These are phyloP conservation scores for Saccharomycopsis fermentans DNA, from an alignment of 805 yeast species.

Conservation along the genomic window DNA sequence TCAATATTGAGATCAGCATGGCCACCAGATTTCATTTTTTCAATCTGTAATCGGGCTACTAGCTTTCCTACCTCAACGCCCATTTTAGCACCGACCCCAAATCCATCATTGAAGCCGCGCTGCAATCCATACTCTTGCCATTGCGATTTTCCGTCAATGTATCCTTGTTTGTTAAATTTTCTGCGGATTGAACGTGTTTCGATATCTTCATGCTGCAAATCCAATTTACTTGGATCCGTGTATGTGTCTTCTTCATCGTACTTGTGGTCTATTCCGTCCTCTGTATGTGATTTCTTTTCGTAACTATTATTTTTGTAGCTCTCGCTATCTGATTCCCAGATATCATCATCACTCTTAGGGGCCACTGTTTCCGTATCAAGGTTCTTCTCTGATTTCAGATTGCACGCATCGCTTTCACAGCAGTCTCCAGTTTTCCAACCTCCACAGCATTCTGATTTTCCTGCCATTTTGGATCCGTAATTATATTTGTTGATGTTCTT, in stretches of 20 bases:
- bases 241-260: slow-evolving; percentile 2
- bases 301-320: neutral
- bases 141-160: slow-evolving; percentile 17
- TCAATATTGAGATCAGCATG: neutral
- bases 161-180: slow-evolving; percentile 15
- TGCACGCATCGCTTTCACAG: neutral
- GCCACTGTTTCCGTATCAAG: neutral
- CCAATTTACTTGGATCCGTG: neutral
- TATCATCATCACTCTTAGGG: neutral
- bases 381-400: neutral
- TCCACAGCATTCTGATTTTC: neutral
- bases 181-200: slow-evolving; percentile 9
- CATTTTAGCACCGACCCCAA: slow-evolving; percentile 13
- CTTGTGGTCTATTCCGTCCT: neutral
- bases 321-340: neutral
- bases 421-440: neutral
- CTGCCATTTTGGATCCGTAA: neutral
- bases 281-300: neutral
- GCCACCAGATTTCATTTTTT: neutral
- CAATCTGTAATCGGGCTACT: slow-evolving; percentile 2
- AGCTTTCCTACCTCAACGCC: slow-evolving; percentile 13
- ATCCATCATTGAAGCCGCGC: slow-evolving; percentile 16
- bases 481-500: neutral
- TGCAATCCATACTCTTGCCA: slow-evolving; percentile 18
- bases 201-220: neutral